Evolutionary conservation across 495 filamentous ascomycete species (phyloP), one percentile per base, ranked within the genome.

Genomic region (Astrocystis sublimbata): DNA sequence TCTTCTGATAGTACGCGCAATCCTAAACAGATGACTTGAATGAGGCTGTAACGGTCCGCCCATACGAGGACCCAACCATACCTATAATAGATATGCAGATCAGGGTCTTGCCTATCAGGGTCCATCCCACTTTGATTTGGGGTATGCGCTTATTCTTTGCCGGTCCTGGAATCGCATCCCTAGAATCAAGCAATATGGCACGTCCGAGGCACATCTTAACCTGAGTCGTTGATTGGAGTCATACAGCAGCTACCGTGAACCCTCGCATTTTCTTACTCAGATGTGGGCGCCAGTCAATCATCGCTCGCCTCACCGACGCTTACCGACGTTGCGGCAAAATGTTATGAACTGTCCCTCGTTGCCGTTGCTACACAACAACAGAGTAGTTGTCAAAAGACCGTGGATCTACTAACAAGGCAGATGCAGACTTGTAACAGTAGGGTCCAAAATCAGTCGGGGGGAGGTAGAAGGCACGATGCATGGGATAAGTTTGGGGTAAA

Each of bases 51-150:
- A n/a, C n/a, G n/a, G n/a, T n/a, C n/a, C n/a, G n/a, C n/a, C n/a
- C n/a, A n/a, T n/a, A n/a, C 23, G 24, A 7, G 50, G 9, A 54
- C 31, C 21, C 36, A 9, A 3, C 8, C 33, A 38, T 26, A 13
- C 0, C 1, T 19, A 26, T 56, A 41, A 9, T 12, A 21, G 33
- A 38, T 23, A 21, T 41, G 54, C 43, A 35, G 54, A 57, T 57
- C 54, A 45, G 54, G 53, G 53, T 43, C 23, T n/a, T n/a, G n/a
- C n/a, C 19, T 1, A 42, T 56, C 53, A 56, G 53, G 53, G 53
- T 56, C 51, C 51, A 35, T 40, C 35, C 54, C 54, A 28, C 30
- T 26, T 41, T 21, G 31, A 45, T 53, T 33, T 38, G 15, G n/a
- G n/a, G 15, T 28, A 35, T 28, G 54, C 15, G n/a, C 28, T 45